Conservation (phyloP, 2,329 filamentous ascomycete genomes). For the Neospermospora avenae region DNA sequence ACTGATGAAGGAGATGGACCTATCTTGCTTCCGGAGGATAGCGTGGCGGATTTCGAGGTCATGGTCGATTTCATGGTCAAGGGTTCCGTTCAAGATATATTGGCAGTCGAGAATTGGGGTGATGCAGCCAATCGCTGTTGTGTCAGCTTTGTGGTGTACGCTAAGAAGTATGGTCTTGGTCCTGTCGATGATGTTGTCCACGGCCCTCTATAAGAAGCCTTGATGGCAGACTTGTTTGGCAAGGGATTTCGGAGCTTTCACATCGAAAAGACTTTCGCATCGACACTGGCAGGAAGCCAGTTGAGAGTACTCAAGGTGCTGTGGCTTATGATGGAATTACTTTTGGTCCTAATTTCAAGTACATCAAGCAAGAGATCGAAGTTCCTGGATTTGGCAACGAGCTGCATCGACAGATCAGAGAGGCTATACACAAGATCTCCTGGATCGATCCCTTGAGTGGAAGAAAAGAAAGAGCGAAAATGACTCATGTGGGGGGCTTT, state of each 20-base stretch:
- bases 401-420: not conserved
- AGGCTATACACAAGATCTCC: not conserved
- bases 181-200: not conserved
- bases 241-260: not conserved
- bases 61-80: not conserved
- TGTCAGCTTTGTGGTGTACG: not conserved
- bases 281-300: not conserved
- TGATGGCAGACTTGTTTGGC: not conserved
- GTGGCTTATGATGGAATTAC: not conserved
- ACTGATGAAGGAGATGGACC: not conserved
- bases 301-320: not conserved
- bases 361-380: not conserved
- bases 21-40: not conserved
- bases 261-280: not conserved
- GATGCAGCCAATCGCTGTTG: not conserved
- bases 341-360: not conserved
- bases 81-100: not conserved
- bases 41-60: not conserved
- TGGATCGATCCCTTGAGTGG: not conserved
- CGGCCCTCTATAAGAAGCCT: not conserved
- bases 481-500: too few relatives aligned
- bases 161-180: not conserved
- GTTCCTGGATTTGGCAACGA: not conserved
- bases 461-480: not conserved
- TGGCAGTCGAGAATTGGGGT: not conserved